Evolutionary conservation across 306 rosid species (phyloP).

Genomic region (Pueraria montana): DNA sequence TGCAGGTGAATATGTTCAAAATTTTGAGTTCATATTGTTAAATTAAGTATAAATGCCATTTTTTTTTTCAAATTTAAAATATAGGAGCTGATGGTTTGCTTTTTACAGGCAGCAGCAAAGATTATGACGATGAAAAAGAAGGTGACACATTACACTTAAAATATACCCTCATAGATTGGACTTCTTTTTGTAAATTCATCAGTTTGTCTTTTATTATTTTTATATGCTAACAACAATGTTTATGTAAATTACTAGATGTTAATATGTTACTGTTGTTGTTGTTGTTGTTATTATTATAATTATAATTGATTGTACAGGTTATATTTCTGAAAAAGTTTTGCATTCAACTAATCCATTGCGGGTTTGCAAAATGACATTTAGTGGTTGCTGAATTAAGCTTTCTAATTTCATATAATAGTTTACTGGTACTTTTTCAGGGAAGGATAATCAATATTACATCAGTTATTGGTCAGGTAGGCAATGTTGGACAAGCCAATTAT

Average conservation of each 20-base stretch:
- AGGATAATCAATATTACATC: constrained; percentile 87
- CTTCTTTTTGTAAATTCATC: constrained; percentile 14
- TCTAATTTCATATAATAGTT: constrained; percentile 21
- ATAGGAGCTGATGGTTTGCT: constrained; percentile 31
- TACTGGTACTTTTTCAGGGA: constrained; percentile 64
- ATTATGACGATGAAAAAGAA: constrained; percentile 86
- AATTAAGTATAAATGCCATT: neutral
- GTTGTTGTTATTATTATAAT: too few species aligned
- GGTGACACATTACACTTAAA: constrained; percentile 52
- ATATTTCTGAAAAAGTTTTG: neutral
- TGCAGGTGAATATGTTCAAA: constrained; percentile 58
- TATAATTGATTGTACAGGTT: neutral
- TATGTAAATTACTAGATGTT: neutral
- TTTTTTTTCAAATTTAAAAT: neutral
- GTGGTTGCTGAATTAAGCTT: constrained; percentile 18
- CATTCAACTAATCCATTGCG: neutral
- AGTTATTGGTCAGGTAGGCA: constrained; percentile 82
- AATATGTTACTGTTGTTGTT: neutral
- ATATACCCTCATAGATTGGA: neutral
- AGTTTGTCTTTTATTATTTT: neutral
- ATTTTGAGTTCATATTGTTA: constrained; percentile 6
- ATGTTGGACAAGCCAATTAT: constrained; percentile 89
- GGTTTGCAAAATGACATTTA: constrained; percentile 7
- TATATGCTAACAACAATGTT: neutral
- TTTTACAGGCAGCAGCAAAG: constrained; percentile 81